A percentile compares a stretch with the other conserved stretches of the same genome.
Evolutionary conservation across 2,329 filamentous ascomycete species (phyloP).

Genomic region (Fusarium citri): DNA sequence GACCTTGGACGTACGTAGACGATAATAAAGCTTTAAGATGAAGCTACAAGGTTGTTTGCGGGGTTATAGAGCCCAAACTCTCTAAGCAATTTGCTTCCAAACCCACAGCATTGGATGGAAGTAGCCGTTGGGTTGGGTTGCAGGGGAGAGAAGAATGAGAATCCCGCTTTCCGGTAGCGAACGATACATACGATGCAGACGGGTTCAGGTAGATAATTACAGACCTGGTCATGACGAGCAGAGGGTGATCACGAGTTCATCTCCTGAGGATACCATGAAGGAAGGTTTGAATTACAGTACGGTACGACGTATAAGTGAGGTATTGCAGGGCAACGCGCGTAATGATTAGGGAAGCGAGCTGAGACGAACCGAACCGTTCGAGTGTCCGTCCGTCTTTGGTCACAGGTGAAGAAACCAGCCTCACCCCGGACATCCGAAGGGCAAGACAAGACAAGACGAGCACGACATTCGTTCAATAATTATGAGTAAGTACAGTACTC

Average conservation of each 20-base stretch:
- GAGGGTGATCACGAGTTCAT: constrained; percentile 23
- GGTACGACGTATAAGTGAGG: constrained; percentile 8
- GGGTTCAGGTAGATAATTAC: neutral
- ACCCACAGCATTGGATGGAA: constrained; percentile 24
- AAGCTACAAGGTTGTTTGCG: constrained; percentile 34
- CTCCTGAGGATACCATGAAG: constrained; percentile 24
- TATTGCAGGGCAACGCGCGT: constrained; percentile 15
- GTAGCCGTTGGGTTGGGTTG: constrained; percentile 1
- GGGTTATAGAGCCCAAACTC: constrained; percentile 28
- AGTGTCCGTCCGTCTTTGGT: neutral
- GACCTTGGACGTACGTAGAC: constrained; percentile 13
- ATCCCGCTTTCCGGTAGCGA: constrained; percentile 28
- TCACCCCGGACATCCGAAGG: constrained; percentile 10
- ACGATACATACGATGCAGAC: constrained; percentile 7
- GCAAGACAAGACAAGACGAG: constrained; percentile 19
- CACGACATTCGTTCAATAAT: constrained; percentile 30
- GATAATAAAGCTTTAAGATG: constrained; percentile 18
- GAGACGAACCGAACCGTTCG: constrained; percentile 14
- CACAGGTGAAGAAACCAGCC: constrained; percentile 7
- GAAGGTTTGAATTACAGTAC: neutral
- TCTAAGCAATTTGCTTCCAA: constrained; percentile 31
- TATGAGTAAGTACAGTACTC: constrained; percentile 10
- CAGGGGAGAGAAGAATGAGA: constrained; percentile 22
- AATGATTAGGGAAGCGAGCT: constrained; percentile 10
- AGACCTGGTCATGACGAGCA: constrained; percentile 10